A percentile compares a stretch with the other conserved stretches of the same genome.
Evolutionary conservation across 106 monocot genomes (phyloP).

Genomic region (Posidonia australis): DNA sequence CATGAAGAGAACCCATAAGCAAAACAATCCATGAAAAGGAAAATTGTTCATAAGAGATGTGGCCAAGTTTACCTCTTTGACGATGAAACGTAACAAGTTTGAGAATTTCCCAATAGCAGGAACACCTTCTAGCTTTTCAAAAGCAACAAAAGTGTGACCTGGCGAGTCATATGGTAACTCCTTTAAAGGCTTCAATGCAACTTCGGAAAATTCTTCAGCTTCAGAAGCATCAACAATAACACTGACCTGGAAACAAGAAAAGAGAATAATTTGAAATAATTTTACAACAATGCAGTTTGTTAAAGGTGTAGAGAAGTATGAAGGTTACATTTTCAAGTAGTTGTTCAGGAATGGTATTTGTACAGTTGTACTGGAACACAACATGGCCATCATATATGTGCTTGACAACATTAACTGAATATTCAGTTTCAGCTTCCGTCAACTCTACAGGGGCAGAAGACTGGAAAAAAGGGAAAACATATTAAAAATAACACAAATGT

Average conservation of each 20-base stretch:
- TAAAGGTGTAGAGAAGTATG: too few relatives aligned
- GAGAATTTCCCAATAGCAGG: conserved; percentile 73
- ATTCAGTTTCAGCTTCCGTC: conserved; percentile 99
- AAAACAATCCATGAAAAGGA: not conserved
- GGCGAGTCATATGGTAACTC: conserved; percentile 81
- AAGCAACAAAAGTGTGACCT: conserved; percentile 87
- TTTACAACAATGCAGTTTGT: too few relatives aligned
- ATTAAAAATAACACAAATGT: not conserved
- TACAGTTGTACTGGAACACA: conserved; percentile 95
- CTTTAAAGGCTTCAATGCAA: conserved; percentile 53
- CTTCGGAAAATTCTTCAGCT: conserved; percentile 79
- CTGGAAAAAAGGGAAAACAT: conserved; percentile 23
- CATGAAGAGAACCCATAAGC: too few relatives aligned
- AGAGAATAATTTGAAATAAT: not conserved
- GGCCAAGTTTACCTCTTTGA: conserved; percentile 60
- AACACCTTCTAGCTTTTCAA: conserved; percentile 77
- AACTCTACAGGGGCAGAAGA: conserved; percentile 92
- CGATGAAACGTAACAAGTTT: conserved; percentile 75
- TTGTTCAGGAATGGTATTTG: conserved; percentile 92
- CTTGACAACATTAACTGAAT: conserved; percentile 91
- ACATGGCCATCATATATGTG: conserved; percentile 79
- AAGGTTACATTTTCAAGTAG: conserved; percentile 73
- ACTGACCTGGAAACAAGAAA: conserved; percentile 44
- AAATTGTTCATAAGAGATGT: not conserved
- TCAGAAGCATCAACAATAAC: conserved; percentile 91